Percentiles rank a stretch among this genome's conserved stretches.
phyloP scores from a whole-genome alignment of 495 filamentous ascomycete genomes.

The Aspergillus saccharolyticus region DNA sequence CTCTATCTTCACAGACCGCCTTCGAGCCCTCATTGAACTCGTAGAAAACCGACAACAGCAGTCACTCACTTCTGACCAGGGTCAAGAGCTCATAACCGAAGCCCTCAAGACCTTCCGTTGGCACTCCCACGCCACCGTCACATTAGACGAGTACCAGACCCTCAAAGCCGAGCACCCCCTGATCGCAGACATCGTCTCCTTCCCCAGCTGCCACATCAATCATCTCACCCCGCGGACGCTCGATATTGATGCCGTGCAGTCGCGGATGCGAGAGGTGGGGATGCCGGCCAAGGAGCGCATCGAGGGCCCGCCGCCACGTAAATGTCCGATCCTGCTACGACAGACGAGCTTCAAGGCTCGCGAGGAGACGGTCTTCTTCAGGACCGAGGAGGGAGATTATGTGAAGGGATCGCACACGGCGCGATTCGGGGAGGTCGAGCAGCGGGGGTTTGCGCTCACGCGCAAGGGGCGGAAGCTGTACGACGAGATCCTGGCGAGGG shows the following conservation, averaged over 20 bases:
- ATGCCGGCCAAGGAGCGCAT: slow-evolving; percentile 38
- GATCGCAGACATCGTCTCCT: slow-evolving; percentile 40
- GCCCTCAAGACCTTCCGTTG: slow-evolving; percentile 36
- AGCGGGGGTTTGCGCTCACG: slow-evolving; percentile 39
- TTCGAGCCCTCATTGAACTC: slow-evolving; percentile 23
- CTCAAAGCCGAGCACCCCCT: slow-evolving; percentile 36
- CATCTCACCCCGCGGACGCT: slow-evolving; percentile 43
- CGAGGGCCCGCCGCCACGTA: slow-evolving; percentile 35
- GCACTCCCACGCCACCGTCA: slow-evolving; percentile 35
- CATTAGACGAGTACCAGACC: slow-evolving; percentile 31
- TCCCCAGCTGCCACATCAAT: slow-evolving; percentile 40
- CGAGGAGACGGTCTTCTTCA: slow-evolving; percentile 35
- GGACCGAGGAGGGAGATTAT: slow-evolving; percentile 6
- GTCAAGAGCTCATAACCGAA: slow-evolving; percentile 29
- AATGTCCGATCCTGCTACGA: slow-evolving; percentile 35
- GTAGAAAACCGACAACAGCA: slow-evolving; percentile 15
- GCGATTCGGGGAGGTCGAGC: slow-evolving; percentile 42
- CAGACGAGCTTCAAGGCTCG: slow-evolving; percentile 43
- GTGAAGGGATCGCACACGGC: slow-evolving; percentile 37
- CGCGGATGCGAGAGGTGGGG: slow-evolving; percentile 26
- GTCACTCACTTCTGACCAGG: slow-evolving; percentile 17
- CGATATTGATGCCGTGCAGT: slow-evolving; percentile 38
- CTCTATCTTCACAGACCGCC: slow-evolving; percentile 31
- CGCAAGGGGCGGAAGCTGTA: slow-evolving; percentile 35
- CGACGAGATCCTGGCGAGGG: slow-evolving; percentile 28